Evolutionary conservation across 306 rosid genomes (phyloP).

Genomic region (Mimosa pudica): DNA sequence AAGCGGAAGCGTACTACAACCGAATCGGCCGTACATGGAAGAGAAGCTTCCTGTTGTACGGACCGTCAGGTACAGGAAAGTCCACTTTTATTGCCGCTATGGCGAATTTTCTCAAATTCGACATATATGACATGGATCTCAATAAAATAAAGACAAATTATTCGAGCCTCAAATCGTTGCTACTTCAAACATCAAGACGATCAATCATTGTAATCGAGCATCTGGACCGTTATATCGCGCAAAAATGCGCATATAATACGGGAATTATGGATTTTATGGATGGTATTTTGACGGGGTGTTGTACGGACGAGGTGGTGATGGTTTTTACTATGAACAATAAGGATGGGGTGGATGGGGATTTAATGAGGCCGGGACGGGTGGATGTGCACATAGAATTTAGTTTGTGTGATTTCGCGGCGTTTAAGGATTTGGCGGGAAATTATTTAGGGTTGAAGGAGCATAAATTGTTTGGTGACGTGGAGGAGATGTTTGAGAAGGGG

Average conservation of each 20-base stretch:
- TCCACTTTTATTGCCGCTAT: constrained; percentile 89
- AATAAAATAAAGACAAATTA: constrained; percentile 51
- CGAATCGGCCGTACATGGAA: constrained; percentile 82
- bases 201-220: constrained; percentile 75
- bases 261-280: constrained; percentile 81
- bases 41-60: constrained; percentile 79
- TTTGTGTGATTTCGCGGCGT: constrained; percentile 62
- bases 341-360: constrained; percentile 57
- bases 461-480: constrained; percentile 78
- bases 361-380: constrained; percentile 82
- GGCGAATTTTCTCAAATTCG: constrained; percentile 78
- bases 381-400: constrained; percentile 76
- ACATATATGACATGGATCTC: constrained; percentile 71
- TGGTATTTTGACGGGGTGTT: constrained; percentile 63
- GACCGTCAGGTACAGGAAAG: constrained; percentile 91
- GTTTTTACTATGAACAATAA: constrained; percentile 78
- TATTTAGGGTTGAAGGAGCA: constrained; percentile 74
- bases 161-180: constrained; percentile 58
- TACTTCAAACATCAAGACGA: constrained; percentile 61
- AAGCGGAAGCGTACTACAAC: constrained; percentile 68
- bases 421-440: constrained; percentile 54
- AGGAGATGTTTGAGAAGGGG: constrained; percentile 67
- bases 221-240: constrained; percentile 53
- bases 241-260: constrained; percentile 5
- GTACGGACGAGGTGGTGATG: constrained; percentile 72